Evolutionary conservation across 1,139 yeast genomes (phyloP), one percentile per base, ranked within the genome.

Genomic region (Petasospora fabianii): DNA sequence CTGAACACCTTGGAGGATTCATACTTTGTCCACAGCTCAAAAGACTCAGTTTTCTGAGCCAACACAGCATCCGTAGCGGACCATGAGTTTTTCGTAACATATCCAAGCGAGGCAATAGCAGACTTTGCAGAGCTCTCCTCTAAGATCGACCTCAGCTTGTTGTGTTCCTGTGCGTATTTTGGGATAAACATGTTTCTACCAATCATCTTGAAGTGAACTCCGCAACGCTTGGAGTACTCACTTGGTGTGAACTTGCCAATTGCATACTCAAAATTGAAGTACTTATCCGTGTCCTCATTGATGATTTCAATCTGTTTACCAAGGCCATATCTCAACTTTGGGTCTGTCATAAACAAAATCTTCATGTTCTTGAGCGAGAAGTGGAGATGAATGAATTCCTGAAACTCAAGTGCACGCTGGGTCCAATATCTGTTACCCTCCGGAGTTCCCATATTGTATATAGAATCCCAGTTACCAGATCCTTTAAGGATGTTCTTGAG

Each of bases 11-110:
- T 46, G 18, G 55, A 55, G 7, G 43, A 35, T 21, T 69, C 75
- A 15, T 48, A 42, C 43, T 69, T 67, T 6, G 61, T 54, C 88
- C 87, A 82, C 24, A 76, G 44, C 42, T 80, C 83, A 42, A 62
- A 62, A 5, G 52, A 50, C 0, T 49, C 38, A 30, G 56, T 57
- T 32, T 50, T 47, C 14, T 50, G 42, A 2, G 56, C 44, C 8
- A 68, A 45, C n/a, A 46, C 39, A 0, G 75, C 73, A 3, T 44
- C 34, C 3, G 53, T 44, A 3, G 47, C 36, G 2, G 50, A 31
- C 36, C 57, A 44, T 0, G 46, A 44, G 6, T 56, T 53, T 43
- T 61, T 58, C 1, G 63, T 49, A 1, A 60, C 43, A 29, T 58
- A 64, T 9, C 62, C 58, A 8, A 69, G 43, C 0, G 66, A 45